A percentile compares a stretch with the other conserved stretches of the same genome.
Conservation (phyloP, 495 filamentous ascomycete species). For the Tuber melanosporum region DNA sequence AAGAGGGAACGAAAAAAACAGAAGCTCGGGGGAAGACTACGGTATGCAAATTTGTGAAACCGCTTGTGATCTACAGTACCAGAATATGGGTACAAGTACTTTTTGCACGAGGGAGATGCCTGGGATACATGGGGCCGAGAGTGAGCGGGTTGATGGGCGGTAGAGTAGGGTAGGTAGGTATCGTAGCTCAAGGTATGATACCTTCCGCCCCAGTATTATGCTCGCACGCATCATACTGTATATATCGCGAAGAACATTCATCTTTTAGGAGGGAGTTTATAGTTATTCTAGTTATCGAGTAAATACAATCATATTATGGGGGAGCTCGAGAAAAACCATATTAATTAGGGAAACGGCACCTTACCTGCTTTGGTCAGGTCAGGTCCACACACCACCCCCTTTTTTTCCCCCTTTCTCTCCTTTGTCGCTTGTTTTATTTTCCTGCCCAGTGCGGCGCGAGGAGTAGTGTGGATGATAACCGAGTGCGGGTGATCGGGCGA, state of each 20-base stretch:
- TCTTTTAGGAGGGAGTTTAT: constrained; percentile 8
- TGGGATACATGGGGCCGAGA: background rate
- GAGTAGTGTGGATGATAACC: background rate
- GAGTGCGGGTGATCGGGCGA: constrained; percentile 3
- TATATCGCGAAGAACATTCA: background rate
- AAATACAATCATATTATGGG: background rate
- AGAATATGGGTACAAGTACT: background rate
- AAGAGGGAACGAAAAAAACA: background rate
- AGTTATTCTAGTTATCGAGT: background rate
- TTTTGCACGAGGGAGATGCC: background rate
- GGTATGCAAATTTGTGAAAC: background rate
- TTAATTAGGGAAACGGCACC: background rate
- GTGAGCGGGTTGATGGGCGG: background rate
- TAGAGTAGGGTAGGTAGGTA: background rate
- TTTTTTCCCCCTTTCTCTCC: background rate
- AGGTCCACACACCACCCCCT: background rate
- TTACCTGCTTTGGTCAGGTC: background rate
- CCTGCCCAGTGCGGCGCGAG: background rate
- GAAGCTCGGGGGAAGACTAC: background rate
- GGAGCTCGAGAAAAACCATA: background rate
- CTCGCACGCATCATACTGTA: background rate
- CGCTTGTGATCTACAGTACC: background rate
- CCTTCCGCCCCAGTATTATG: background rate
- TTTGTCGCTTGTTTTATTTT: background rate
- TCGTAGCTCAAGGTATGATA: background rate